Percentiles rank a stretch among this genome's conserved stretches.
Conservation (phyloP, 2,329 filamentous ascomycete genomes). For the Lachnellula suecica region DNA sequence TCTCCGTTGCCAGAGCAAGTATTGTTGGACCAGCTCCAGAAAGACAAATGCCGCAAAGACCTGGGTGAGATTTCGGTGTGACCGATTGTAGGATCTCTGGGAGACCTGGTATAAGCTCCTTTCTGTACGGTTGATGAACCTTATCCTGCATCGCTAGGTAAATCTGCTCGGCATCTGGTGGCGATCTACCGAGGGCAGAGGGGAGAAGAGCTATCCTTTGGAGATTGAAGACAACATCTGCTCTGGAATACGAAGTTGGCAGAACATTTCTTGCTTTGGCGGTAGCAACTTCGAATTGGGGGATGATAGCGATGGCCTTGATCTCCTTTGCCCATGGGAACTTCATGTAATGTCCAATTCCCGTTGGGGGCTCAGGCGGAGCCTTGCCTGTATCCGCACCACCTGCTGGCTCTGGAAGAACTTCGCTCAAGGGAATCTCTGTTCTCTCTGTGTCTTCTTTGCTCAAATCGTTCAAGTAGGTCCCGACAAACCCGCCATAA, state of each 20-base stretch:
- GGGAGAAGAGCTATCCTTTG: conserved; percentile 91
- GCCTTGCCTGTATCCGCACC: conserved; percentile 85
- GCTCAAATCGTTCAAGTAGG: conserved; percentile 88
- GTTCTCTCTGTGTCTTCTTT: conserved; percentile 86
- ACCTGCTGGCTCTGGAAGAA: conserved; percentile 85
- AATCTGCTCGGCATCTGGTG: conserved; percentile 89
- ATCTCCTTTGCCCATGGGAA: conserved; percentile 93
- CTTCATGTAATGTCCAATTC: conserved; percentile 95
- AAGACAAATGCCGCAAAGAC: conserved; percentile 89
- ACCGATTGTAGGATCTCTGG: conserved; percentile 89
- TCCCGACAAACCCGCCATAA: conserved; percentile 95
- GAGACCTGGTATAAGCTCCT: conserved; percentile 86
- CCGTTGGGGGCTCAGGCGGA: conserved; percentile 84
- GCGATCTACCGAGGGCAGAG: conserved; percentile 83
- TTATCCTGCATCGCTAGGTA: conserved; percentile 99
- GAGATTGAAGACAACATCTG: conserved; percentile 89
- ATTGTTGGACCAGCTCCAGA: conserved; percentile 96
- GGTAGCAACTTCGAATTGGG: conserved; percentile 93
- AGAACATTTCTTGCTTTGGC: conserved; percentile 85
- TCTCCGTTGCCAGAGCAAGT: conserved; percentile 83
- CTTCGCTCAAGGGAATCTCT: conserved; percentile 93
- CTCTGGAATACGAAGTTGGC: conserved; percentile 74
- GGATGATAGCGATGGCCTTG: conserved; percentile 95
- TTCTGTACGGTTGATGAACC: conserved; percentile 94
- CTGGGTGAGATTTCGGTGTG: conserved; percentile 82